Conservation (phyloP, 768 basidiomycete species). For the Pleurotus ostreatus region DNA sequence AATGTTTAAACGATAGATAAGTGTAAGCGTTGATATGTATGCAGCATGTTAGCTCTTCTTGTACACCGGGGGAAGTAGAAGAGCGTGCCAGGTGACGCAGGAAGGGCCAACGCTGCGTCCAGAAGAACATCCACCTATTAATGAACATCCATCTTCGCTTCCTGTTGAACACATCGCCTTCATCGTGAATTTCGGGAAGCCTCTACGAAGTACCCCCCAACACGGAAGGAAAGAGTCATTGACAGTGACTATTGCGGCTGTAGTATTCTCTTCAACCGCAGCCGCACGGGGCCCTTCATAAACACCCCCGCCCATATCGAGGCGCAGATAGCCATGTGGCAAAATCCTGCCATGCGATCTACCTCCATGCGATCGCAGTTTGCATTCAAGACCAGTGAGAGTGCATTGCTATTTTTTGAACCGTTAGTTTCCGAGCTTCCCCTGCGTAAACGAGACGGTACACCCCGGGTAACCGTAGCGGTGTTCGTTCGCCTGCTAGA, state of each 20-base stretch:
- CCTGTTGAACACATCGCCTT: neutral
- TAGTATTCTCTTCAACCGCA: neutral
- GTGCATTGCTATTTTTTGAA: no score
- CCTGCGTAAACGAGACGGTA: no score
- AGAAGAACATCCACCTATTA: neutral
- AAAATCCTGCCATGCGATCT: no score
- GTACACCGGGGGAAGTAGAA: neutral
- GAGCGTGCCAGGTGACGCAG: neutral
- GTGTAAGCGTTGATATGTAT: neutral
- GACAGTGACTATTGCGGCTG: constrained; percentile 10
- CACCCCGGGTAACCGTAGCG: no score
- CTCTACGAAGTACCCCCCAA: neutral
- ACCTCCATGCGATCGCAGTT: no score
- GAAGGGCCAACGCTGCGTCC: neutral
- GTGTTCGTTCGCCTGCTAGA: no score
- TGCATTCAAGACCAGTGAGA: no score
- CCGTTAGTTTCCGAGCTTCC: no score
- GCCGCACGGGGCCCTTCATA: neutral
- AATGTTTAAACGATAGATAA: neutral
- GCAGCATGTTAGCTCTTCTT: neutral
- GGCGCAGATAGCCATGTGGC: neutral
- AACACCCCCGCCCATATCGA: neutral
- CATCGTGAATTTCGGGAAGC: neutral
- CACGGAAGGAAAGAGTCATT: neutral
- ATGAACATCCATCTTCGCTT: neutral